Base-by-base conservation (phyloP, 2,329 filamentous ascomycete genomes). In the Venturia effusa region DNA sequence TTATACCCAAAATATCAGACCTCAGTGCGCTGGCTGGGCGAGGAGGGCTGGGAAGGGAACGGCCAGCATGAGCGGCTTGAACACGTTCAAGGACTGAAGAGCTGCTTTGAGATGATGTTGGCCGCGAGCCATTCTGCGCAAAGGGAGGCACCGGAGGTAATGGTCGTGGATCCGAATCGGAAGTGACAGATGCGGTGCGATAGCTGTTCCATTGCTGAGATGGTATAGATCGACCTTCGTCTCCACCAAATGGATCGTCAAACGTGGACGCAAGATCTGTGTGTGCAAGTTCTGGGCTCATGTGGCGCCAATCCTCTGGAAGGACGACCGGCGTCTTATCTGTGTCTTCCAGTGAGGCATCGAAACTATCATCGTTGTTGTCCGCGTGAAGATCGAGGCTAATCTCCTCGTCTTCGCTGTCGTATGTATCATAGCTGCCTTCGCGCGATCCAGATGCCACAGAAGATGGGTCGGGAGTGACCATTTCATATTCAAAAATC, bases 291-390 rank as follows among this genome's bases (percentile, higher is more conserved):
- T 80, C 86, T 73, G 77, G 90, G 77, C 78, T 92, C 82, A 87
- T 86, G 68, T 84, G 89, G 67, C 89, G 86, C 94, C 94, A 99
- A 73, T 97, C 92, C 70, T 97, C 94, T 0, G 94, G 94, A 27
- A 95, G 84, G n/a, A 99, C 93, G 13, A 99, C 94, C 0, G 94
- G 94, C 0, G 94, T 97, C 80, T 97, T 97, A 71, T 96, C 91
- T 5, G 91, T 93, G 71, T 97, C 93, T 75, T 97, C 93, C 1
- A 97, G 82, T 7, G 92, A 96, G 17, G 90, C 93, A 75, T 97
- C 93, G 69, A 97, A 97, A 77, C 93, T 97, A 51, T 93, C 90
- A 24, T 79, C 78, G 54, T 81, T 74, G 65, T 71, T 74, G 62
- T 81, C 72, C 67, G 81, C 76, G 69, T 84, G 40, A 19, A 51